Conservation (phyloP, 2,329 filamentous ascomycete species). For the Elsinoe necatrix region DNA sequence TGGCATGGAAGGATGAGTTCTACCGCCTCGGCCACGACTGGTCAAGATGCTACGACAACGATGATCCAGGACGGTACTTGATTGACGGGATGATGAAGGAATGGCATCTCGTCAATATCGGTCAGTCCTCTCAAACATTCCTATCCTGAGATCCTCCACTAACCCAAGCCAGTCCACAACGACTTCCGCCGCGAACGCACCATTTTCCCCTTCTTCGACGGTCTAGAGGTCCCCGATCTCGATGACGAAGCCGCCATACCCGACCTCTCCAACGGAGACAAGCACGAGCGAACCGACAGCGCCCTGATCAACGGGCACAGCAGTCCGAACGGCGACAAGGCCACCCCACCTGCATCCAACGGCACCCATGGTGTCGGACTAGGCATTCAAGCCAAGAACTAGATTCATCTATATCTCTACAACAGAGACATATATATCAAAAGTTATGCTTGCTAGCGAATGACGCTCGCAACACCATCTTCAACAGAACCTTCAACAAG, state of each 20-base stretch:
- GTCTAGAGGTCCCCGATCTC: slow-evolving; percentile 59
- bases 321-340: slow-evolving; percentile 8
- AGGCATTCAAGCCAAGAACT: slow-evolving; percentile 21
- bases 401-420: slow-evolving; percentile 13
- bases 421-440: neutral
- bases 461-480: slow-evolving; percentile 14
- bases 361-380: slow-evolving; percentile 15
- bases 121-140: slow-evolving; percentile 42
- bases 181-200: slow-evolving; percentile 81
- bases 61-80: slow-evolving; percentile 66
- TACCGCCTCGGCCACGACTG: slow-evolving; percentile 88
- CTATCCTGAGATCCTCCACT: neutral
- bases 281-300: slow-evolving; percentile 19
- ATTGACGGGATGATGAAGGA: slow-evolving; percentile 77
- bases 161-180: slow-evolving; percentile 65
- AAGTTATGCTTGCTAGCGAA: no score
- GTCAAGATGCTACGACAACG: slow-evolving; percentile 78
- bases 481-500: slow-evolving; percentile 19
- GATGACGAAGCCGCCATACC: slow-evolving; percentile 34
- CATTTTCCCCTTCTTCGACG: slow-evolving; percentile 81
- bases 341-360: slow-evolving; percentile 20
- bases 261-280: neutral
- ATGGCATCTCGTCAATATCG: slow-evolving; percentile 94
- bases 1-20: slow-evolving; percentile 98
- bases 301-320: slow-evolving; percentile 13